A percentile compares a stretch with the other conserved stretches of the same genome.
phyloP scores from a whole-genome alignment of 345 rosid genomes.

The Streptanthus diversifolius region DNA sequence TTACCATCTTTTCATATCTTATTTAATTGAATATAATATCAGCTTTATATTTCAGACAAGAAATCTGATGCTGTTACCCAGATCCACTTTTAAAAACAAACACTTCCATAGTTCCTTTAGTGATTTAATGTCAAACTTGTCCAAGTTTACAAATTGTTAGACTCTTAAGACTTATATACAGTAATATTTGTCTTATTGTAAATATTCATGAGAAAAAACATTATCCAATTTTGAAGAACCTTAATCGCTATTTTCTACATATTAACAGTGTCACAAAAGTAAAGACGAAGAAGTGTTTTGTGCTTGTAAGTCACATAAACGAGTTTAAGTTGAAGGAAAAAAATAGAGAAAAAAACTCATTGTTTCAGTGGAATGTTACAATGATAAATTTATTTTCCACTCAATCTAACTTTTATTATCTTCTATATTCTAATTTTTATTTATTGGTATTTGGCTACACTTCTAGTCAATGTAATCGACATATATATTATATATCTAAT shows the following conservation, averaged over 20 bases:
- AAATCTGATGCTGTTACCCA: background rate
- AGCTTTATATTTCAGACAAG: constrained; percentile 14
- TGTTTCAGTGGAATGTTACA: too few species aligned
- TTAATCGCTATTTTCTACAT: background rate
- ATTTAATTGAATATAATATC: background rate
- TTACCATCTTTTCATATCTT: constrained; percentile 26
- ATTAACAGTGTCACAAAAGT: background rate
- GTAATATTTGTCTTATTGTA: background rate
- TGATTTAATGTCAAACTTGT: background rate
- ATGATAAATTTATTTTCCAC: too few species aligned
- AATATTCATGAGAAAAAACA: background rate
- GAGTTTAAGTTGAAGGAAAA: background rate
- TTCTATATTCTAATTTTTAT: too few species aligned
- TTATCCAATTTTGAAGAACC: background rate
- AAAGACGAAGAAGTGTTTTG: background rate
- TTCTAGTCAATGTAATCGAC: too few species aligned
- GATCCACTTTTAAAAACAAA: constrained; percentile 16
- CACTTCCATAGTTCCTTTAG: background rate
- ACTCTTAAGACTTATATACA: too few species aligned
- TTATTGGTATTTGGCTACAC: too few species aligned
- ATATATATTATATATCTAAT: too few species aligned
- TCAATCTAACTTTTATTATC: too few species aligned
- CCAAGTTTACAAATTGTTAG: background rate
- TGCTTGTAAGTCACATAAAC: background rate
- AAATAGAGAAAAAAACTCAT: too few species aligned